Base-by-base conservation (phyloP, 129 eudicot genomes). In the Flaveria brownii region DNA sequence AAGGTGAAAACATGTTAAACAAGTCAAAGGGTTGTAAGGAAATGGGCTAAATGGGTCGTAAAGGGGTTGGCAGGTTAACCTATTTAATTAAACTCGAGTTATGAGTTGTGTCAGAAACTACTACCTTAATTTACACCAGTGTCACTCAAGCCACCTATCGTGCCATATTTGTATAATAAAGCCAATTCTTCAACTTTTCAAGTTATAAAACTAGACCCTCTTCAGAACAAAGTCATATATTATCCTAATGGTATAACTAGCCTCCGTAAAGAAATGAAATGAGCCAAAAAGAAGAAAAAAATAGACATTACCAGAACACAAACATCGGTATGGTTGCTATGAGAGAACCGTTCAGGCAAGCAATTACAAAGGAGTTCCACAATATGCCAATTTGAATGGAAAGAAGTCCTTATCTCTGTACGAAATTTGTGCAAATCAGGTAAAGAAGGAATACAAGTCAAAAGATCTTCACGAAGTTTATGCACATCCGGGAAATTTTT, bases 371-470 rank as follows among this genome's bases (percentile, higher is more conserved):
- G 90, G 79, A 87, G 90, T 68, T 91, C 92, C 10, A 82, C 75
- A n/a, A 91, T 81, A 68, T 85, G 88, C 96, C 96, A 88, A 71
- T 79, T 87, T 10, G 89, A 88, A 71, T 85, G 90, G 55, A 92
- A 77, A 60, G 98, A 86, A 39, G 90, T 84, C 78, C 61, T 83
- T 22, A 89, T 74, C 78, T 92, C 98, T 23, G 84, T 83, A 47
- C 81, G 85, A 56, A 92, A 72, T 72, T 64, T 88, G 49, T 90
- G 92, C 70, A 93, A 82, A 81, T 90, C 91, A n/a, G 97, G 94
- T 60, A 92, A 81, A 11, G 96, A 88, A 70, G 98, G 98, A 30
- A 93, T 87, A 75, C 95, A 93, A 17, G 96, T 83, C 61, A 83
- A 52, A 60, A 92, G 85, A 25, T 92, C 97, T 50, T 80, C 74